phyloP scores from a whole-genome alignment of 305 asterid species.

The Fraxinus platypoda region DNA sequence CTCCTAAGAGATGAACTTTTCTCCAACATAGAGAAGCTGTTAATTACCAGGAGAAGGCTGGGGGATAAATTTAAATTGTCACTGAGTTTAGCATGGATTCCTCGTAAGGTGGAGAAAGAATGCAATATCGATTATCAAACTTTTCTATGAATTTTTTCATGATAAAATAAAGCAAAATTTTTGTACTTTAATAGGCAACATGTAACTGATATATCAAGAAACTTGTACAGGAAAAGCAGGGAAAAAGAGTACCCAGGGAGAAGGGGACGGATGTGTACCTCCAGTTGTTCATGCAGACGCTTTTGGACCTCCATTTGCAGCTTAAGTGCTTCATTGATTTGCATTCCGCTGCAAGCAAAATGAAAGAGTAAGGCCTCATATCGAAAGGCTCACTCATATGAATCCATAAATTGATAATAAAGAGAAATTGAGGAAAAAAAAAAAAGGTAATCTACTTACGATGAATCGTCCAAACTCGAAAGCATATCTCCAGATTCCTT shows the following conservation, averaged over 20 bases:
- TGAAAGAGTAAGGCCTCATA: not conserved
- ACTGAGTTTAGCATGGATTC: not conserved
- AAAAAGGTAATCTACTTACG: constrained; percentile 57
- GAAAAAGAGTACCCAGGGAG: not conserved
- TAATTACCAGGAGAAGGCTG: not conserved
- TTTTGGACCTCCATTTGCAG: constrained; percentile 55
- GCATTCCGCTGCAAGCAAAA: constrained; percentile 41
- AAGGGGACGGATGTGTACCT: constrained; percentile 33
- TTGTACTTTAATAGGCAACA: not conserved
- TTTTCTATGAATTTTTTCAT: not conserved
- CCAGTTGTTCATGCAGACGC: constrained; percentile 50
- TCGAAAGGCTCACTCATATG: not conserved
- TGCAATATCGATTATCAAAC: not conserved
- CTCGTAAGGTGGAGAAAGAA: not conserved
- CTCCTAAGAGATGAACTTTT: not conserved
- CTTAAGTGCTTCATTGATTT: constrained; percentile 49
- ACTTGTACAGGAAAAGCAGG: not conserved
- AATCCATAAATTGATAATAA: not conserved
- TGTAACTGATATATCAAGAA: not conserved
- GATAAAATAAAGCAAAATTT: not conserved
- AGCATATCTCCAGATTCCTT: constrained; percentile 83
- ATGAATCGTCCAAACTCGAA: constrained; percentile 80
- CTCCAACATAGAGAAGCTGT: not conserved
- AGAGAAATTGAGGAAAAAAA: not conserved
- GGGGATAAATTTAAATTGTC: not conserved